A percentile compares a stretch with the other conserved stretches of the same genome.
Evolutionary conservation across 148 eudicot genomes (phyloP).

Genomic region (Oxyria digyna): DNA sequence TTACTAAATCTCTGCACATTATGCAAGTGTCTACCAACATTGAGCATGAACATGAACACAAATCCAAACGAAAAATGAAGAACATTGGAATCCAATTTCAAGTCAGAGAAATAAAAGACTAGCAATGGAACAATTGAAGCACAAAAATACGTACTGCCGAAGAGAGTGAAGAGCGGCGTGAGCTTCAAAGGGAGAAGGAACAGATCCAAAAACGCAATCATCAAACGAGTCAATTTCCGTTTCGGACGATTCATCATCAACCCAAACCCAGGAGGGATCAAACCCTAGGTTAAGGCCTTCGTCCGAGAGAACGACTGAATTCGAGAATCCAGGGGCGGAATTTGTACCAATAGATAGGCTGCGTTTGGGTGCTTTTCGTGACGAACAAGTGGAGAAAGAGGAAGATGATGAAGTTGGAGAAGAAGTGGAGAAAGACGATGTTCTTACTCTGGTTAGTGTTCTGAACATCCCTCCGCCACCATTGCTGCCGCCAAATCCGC

Average conservation of each 20-base stretch:
- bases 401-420: neutral
- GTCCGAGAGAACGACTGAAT: neutral
- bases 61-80: neutral
- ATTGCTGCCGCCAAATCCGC: neutral
- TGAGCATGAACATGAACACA: neutral
- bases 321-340: neutral
- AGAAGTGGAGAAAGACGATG: neutral
- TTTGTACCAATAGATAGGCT: neutral
- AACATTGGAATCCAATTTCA: neutral
- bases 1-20: too few species aligned
- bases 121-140: neutral
- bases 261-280: neutral
- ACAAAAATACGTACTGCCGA: neutral
- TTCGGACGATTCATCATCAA: neutral
- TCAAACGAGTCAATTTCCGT: neutral
- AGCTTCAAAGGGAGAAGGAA: slow-evolving; percentile 4
- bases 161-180: slow-evolving; percentile 4
- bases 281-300: neutral
- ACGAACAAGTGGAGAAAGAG: too few species aligned
- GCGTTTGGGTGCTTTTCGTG: neutral
- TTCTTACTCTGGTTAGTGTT: neutral
- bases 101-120: neutral
- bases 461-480: slow-evolving; percentile 9
- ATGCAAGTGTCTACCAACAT: neutral
- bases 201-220: slow-evolving; percentile 5